Evolutionary conservation across 2,329 filamentous ascomycete genomes (phyloP).

Genomic region (Arthrobotrys megalospora): DNA sequence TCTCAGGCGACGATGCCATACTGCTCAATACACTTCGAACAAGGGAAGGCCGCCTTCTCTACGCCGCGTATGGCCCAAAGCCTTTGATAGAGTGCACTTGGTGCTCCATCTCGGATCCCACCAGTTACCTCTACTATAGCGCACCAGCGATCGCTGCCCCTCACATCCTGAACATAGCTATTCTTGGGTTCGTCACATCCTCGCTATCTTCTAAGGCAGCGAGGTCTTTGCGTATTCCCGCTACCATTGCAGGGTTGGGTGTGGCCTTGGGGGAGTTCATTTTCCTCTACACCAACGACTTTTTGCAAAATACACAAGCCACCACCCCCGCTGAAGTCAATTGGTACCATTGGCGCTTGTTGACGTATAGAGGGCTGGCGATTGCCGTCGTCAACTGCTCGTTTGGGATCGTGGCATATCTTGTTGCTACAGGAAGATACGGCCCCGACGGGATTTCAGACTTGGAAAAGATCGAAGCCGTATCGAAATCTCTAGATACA

Average conservation of each 20-base stretch:
- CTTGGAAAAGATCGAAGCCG: constrained; percentile 71
- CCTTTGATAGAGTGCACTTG: constrained; percentile 84
- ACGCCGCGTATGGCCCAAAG: constrained; percentile 84
- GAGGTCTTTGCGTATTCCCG: constrained; percentile 78
- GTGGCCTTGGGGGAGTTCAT: constrained; percentile 78
- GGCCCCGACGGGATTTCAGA: constrained; percentile 77
- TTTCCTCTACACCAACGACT: constrained; percentile 73
- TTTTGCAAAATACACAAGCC: constrained; percentile 70
- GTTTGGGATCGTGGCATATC: constrained; percentile 78
- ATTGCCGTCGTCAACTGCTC: constrained; percentile 77
- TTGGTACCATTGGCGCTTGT: constrained; percentile 79
- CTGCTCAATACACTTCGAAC: constrained; percentile 79
- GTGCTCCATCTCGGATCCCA: constrained; percentile 79
- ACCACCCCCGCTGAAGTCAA: constrained; percentile 78
- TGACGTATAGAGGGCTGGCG: constrained; percentile 75
- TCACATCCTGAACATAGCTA: constrained; percentile 83
- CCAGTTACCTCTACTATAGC: constrained; percentile 84
- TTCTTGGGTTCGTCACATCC: constrained; percentile 80
- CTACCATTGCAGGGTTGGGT: constrained; percentile 75
- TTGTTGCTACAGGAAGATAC: constrained; percentile 81
- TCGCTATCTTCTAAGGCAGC: constrained; percentile 77
- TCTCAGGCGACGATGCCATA: constrained; percentile 74
- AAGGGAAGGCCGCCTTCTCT: constrained; percentile 81
- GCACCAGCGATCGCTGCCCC: constrained; percentile 80
- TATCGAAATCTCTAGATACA: constrained; percentile 69